Base-by-base conservation (phyloP, 352 stramenopile species). In the Globisporangium megalacanthum region DNA sequence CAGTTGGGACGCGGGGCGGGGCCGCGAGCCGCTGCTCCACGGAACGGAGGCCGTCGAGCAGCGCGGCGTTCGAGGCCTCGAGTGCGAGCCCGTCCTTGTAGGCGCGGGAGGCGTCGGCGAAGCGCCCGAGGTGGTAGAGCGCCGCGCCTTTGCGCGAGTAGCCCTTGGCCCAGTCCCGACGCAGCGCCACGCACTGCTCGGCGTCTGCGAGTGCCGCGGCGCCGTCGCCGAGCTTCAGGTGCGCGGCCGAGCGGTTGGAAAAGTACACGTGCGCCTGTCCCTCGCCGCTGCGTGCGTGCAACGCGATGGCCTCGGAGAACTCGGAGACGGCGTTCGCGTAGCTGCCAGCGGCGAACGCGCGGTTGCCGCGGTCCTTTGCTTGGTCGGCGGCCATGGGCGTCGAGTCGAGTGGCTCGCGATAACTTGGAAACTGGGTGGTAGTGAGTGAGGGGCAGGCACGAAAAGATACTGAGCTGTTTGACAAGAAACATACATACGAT, bases 361-460 rank as follows among this genome's bases (percentile, higher is more conserved):
- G 80, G 63, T 96, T 96, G 54, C 87, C 87, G 56, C 83, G 85
- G 69, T 89, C 74, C 66, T 96, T 96, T 35, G 86, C 86, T 82
- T 94, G 84, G 49, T 94, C 85, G 19, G 83, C 83, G 49, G 83
- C 83, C 83, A 93, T 92, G 48, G 29, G 45, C 19, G 44, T 25
- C 52, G 31, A 13, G 35, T 31, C 20, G 5, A 6, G 39, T 45
- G 60, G 31, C 8, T 33, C 10, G 19, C 35, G 14, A n/a, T 19
- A 45, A n/a, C 49, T 22, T 6, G 11, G 8, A 37, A 13, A 7
- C 25, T 33, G 22, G n/a, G 22, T 31, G 22, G 19, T 10, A 15
- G 35, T 8, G 35, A 13, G 7, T 39, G 35, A 13, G 35, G 10
- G 35, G 6, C 7, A 13, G 7, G 35, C 35, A 39, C 6, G 1